phyloP scores from a whole-genome alignment of 495 filamentous ascomycete species.

The Penicillium riverlandense region DNA sequence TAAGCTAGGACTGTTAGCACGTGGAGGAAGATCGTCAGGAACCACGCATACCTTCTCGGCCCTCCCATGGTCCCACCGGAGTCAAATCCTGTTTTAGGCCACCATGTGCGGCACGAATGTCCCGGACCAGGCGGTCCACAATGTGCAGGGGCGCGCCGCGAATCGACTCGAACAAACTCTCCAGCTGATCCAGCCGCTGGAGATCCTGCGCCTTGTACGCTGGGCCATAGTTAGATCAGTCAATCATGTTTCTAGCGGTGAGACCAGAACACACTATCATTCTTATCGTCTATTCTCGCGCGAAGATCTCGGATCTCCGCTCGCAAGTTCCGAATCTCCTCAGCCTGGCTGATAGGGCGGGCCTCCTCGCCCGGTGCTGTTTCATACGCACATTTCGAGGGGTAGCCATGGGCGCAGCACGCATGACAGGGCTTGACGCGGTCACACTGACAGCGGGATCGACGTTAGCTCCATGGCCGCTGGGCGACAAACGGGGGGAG shows the following conservation, averaged over 20 bases:
- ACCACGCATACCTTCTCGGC: slow-evolving; percentile 18
- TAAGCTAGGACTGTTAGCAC: slow-evolving; percentile 9
- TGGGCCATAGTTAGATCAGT: slow-evolving; percentile 2
- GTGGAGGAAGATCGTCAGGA: too few species aligned
- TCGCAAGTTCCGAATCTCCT: slow-evolving; percentile 37
- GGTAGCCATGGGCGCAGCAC: slow-evolving; percentile 41
- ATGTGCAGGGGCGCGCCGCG: slow-evolving; percentile 28
- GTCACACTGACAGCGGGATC: slow-evolving; percentile 29
- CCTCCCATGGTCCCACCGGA: slow-evolving; percentile 23
- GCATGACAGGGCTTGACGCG: slow-evolving; percentile 40
- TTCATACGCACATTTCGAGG: slow-evolving; percentile 38
- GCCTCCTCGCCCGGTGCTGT: slow-evolving; percentile 27
- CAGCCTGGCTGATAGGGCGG: slow-evolving; percentile 33
- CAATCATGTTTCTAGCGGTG: background rate
- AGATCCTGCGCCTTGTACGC: slow-evolving; percentile 13
- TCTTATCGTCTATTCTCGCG: slow-evolving; percentile 16
- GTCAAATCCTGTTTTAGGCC: slow-evolving; percentile 11
- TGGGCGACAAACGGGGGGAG: slow-evolving; percentile 1
- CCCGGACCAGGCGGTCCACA: slow-evolving; percentile 27
- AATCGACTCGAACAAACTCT: slow-evolving; percentile 33
- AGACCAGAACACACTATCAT: slow-evolving; percentile 13
- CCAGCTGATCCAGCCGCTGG: slow-evolving; percentile 27
- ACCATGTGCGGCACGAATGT: slow-evolving; percentile 23
- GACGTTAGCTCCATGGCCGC: slow-evolving; percentile 7
- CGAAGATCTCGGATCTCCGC: slow-evolving; percentile 31